Conservation (phyloP, 345 rosid genomes). For the Eutrema japonicum region DNA sequence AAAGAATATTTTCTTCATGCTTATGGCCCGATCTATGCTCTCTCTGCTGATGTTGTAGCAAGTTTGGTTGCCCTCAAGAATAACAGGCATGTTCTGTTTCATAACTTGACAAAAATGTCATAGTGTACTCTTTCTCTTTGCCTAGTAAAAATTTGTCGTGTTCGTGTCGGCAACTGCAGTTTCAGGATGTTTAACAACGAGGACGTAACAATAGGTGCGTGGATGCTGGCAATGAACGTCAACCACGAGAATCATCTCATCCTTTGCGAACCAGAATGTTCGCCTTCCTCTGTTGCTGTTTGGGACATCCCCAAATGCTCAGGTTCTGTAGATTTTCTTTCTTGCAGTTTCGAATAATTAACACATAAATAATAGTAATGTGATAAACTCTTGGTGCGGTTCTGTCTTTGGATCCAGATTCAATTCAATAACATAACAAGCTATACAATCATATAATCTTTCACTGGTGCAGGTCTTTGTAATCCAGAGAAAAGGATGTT, state of each 20-base stretch:
- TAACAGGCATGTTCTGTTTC: conserved; percentile 61
- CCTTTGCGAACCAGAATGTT: conserved; percentile 72
- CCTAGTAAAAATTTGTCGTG: background rate
- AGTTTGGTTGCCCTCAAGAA: conserved; percentile 76
- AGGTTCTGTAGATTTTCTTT: conserved; percentile 48
- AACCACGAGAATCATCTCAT: conserved; percentile 71
- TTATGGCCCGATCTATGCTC: conserved; percentile 91
- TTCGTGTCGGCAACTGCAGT: conserved; percentile 46
- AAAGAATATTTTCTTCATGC: conserved; percentile 89
- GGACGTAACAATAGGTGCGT: conserved; percentile 93
- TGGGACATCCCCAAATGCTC: conserved; percentile 97
- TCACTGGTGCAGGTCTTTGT: conserved; percentile 67
- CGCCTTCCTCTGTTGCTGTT: conserved; percentile 72
- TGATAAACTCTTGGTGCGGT: background rate
- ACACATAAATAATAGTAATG: background rate
- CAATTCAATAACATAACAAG: background rate
- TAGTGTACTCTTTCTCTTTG: conserved; percentile 13
- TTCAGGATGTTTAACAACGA: conserved; percentile 97
- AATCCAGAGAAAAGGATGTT: conserved; percentile 70
- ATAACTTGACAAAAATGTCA: conserved; percentile 7
- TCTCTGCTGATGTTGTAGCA: conserved; percentile 81
- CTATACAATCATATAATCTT: background rate
- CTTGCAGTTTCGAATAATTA: background rate
- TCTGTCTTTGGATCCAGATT: background rate
- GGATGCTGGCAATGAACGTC: conserved; percentile 99